Conservation (phyloP, 164 flowering plant genomes). For the Chimonanthus praecox region DNA sequence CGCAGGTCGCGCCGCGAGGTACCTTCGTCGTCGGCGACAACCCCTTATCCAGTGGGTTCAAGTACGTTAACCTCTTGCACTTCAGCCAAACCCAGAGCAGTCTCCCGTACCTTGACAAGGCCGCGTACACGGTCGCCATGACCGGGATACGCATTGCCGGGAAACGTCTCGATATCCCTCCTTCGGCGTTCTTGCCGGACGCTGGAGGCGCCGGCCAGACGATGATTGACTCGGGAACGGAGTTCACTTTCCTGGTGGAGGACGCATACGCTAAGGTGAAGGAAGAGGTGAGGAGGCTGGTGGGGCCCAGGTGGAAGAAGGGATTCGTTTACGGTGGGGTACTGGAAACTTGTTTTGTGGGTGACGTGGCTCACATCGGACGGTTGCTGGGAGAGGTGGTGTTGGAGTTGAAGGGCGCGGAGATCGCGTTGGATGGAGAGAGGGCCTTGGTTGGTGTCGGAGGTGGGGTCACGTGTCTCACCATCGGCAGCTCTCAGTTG, state of each 20-base stretch:
- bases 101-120: conserved; percentile 63
- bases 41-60: conserved; percentile 32
- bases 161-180: conserved; percentile 42
- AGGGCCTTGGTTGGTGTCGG: conserved; percentile 53
- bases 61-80: conserved; percentile 60
- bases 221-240: conserved; percentile 87
- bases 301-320: conserved; percentile 24
- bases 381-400: conserved; percentile 53
- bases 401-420: conserved; percentile 68
- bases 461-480: conserved; percentile 59
- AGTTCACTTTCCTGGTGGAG: conserved; percentile 73
- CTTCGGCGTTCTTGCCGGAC: conserved; percentile 63
- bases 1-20: conserved; percentile 39
- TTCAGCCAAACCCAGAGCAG: conserved; percentile 33
- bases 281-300: conserved; percentile 40
- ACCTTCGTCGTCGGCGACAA: conserved; percentile 55
- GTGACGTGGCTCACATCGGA: conserved; percentile 18
- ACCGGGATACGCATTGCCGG: conserved; percentile 56
- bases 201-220: conserved; percentile 94
- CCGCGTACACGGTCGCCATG: conserved; percentile 70
- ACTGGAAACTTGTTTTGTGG: conserved; percentile 67
- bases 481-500: conserved; percentile 82
- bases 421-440: conserved; percentile 56
- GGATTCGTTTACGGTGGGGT: conserved; percentile 70
- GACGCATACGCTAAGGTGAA: conserved; percentile 60